These are phyloP conservation scores for Macadamia integrifolia DNA, from an alignment of 164 flowering plant genomes.

Conservation along the genomic window DNA sequence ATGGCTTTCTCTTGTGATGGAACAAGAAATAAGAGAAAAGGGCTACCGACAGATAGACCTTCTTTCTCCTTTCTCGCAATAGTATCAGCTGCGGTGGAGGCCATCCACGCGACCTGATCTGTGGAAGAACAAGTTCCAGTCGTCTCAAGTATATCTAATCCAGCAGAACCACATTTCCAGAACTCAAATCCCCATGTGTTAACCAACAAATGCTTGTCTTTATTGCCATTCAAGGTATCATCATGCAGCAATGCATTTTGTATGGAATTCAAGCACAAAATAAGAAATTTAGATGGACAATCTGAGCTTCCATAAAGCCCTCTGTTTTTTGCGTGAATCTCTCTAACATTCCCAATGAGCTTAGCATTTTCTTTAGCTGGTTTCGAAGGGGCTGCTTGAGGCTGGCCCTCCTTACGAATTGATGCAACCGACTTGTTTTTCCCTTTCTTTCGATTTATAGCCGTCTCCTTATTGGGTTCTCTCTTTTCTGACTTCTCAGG, in stretches of 20 bases:
- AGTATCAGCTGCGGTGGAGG: constrained; percentile 65
- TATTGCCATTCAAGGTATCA: constrained; percentile 18
- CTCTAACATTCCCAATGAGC: constrained; percentile 6
- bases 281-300: constrained; percentile 67
- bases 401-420: constrained; percentile 6
- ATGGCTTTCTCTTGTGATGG: constrained; percentile 60
- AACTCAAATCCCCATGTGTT: constrained; percentile 78
- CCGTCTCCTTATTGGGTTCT: constrained; percentile 14
- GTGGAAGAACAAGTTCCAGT: constrained; percentile 39
- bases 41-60: constrained; percentile 38
- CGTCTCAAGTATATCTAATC: constrained; percentile 59
- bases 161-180: constrained; percentile 52
- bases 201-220: constrained; percentile 40
- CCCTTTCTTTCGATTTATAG: constrained; percentile 6
- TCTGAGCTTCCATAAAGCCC: constrained; percentile 17
- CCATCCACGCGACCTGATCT: constrained; percentile 86
- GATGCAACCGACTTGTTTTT: constrained; percentile 1
- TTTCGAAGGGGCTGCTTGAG: constrained; percentile 1
- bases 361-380: constrained; percentile 9
- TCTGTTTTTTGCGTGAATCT: constrained; percentile 6
- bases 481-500: constrained; percentile 4
- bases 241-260: constrained; percentile 41
- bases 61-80: constrained; percentile 61
- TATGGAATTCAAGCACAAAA: constrained; percentile 67
- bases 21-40: constrained; percentile 73